A percentile compares a stretch with the other conserved stretches of the same genome.
Conservation (phyloP, 148 eudicot species). For the Camellia granthamiana region DNA sequence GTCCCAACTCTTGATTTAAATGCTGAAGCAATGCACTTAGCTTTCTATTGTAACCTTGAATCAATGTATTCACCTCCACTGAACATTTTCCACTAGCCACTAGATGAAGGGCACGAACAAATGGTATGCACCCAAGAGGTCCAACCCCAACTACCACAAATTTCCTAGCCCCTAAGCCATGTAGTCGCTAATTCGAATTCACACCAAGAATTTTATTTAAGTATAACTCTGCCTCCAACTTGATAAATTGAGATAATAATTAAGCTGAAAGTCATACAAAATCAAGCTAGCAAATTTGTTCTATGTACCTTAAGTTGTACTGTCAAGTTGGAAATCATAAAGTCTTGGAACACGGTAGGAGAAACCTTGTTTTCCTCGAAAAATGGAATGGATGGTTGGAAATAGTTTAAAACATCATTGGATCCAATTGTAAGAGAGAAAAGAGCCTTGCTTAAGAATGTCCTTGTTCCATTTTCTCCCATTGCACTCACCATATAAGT, state of each 20-base stretch:
- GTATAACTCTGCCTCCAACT: background rate
- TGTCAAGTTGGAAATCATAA: constrained; percentile 58
- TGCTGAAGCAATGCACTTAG: constrained; percentile 25
- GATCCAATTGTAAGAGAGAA: constrained; percentile 60
- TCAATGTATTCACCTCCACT: constrained; percentile 34
- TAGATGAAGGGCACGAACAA: constrained; percentile 44
- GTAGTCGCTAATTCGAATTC: constrained; percentile 35
- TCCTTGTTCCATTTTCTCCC: constrained; percentile 40
- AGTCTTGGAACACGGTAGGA: constrained; percentile 41
- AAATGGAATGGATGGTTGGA: constrained; percentile 48
- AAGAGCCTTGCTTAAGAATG: constrained; percentile 29
- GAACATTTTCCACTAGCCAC: constrained; percentile 37
- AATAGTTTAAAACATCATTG: constrained; percentile 53
- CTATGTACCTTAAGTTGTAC: constrained; percentile 49
- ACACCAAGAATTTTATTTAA: background rate
- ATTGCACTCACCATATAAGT: constrained; percentile 34
- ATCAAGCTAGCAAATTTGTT: background rate
- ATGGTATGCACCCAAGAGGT: constrained; percentile 71
- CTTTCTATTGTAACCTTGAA: constrained; percentile 47
- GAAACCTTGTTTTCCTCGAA: constrained; percentile 31
- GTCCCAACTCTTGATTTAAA: constrained; percentile 36
- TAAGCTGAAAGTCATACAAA: background rate
- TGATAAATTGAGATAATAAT: background rate
- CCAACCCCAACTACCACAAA: constrained; percentile 53
- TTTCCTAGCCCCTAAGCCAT: constrained; percentile 51